phyloP scores from a whole-genome alignment of 345 rosid genomes.

The Eutrema yunnanense region DNA sequence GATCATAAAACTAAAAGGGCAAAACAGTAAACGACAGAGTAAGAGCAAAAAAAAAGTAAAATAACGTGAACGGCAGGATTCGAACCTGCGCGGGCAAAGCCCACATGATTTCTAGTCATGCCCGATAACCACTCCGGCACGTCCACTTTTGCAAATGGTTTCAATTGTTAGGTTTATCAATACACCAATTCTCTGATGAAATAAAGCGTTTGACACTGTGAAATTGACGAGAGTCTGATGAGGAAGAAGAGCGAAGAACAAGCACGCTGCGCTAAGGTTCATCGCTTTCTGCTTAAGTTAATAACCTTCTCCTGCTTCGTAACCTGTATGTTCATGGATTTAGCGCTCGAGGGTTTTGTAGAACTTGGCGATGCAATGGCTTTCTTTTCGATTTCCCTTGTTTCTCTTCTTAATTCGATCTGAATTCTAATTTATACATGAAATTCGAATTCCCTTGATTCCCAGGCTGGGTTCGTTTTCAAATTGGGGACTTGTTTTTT shows the following conservation, averaged over 20 bases:
- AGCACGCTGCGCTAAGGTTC: background rate
- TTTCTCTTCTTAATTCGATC: background rate
- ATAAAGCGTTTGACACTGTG: background rate
- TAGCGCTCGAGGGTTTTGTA: background rate
- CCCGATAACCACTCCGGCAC: conserved; percentile 61
- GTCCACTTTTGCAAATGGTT: background rate
- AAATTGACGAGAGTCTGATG: background rate
- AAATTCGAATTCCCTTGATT: background rate
- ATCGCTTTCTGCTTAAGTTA: background rate
- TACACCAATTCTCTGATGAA: background rate
- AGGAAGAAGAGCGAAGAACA: background rate
- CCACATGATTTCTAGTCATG: conserved; percentile 98
- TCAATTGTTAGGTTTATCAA: too few relatives aligned
- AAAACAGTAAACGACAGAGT: background rate
- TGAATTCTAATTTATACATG: background rate
- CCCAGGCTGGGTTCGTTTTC: too few relatives aligned
- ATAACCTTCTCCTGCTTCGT: background rate
- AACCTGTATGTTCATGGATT: background rate
- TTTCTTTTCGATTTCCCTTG: background rate
- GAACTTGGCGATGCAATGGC: background rate
- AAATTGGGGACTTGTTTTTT: too few relatives aligned
- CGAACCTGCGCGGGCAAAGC: conserved; percentile 94
- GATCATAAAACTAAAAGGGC: background rate
- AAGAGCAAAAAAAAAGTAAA: background rate
- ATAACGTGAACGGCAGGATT: conserved; percentile 50